Base-by-base conservation (phyloP, 495 filamentous ascomycete genomes). In the Sabuloglossum arenarium region DNA sequence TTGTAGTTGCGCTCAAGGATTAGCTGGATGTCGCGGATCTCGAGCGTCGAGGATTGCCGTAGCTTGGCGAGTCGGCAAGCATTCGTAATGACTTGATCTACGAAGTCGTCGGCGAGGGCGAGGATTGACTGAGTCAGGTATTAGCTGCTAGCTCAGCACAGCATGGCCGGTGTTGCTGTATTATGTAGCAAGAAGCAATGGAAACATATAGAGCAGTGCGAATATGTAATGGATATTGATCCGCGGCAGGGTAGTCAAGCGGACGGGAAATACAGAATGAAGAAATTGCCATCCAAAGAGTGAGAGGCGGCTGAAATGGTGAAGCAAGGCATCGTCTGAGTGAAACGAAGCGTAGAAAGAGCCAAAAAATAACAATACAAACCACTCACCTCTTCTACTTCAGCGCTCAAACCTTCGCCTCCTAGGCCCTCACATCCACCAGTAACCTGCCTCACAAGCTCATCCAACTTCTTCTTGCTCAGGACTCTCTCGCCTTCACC, bases 1-100 rank as follows among this genome's bases (percentile, higher is more conserved):
- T 97, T 96, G 78, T 93, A 96, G 66, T 88, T 89, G 56, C 93
- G 85, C 71, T 98, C 91, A 19, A 98, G 81, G 25, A 95, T 81
- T 31, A 96, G 81, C 69, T 96, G 91, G 52, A 98, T 77, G 65
- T 98, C 91, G 59, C 88, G 85, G 51, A 95, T 82, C 61, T 98
- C 91, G 8, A 98, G 81, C 0, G 80, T 79, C 56, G 86, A 84
- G 11, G 85, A 87, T n/a, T 83, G 82, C 27, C 91, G 84, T 46
- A 93, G 78, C 68, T 97, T 98, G 62, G 91, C 87, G 53, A 94
- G 80, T 60, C 84, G 84, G 70, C 91, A 98, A 29, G 91, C 88
- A 19, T 78, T 73, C 56, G 81, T 82, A 29, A 95, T 76, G 55
- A 97, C 85, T 63, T 84, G 81, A 66, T 98, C 91, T 54, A 97